A percentile compares a stretch with the other conserved stretches of the same genome.
Conservation (phyloP, 306 rosid species). For the Mimosa pudica region DNA sequence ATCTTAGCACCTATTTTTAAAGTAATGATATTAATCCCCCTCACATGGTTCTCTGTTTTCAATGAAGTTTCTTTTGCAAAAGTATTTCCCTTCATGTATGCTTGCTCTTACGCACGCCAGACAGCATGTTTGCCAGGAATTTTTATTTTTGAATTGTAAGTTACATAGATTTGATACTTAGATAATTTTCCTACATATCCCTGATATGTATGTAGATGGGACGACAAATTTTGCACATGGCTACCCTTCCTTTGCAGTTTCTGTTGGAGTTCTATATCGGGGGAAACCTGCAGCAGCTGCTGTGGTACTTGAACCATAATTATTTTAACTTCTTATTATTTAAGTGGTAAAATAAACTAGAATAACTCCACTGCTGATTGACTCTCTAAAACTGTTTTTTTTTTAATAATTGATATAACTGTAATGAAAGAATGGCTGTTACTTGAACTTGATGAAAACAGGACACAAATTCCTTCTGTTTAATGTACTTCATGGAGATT, state of each 20-base stretch:
- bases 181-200: slow-evolving; percentile 36
- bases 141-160: slow-evolving; percentile 7
- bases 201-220: slow-evolving; percentile 63
- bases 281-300: slow-evolving; percentile 96
- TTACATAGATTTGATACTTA: slow-evolving; percentile 14
- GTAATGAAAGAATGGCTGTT: not conserved
- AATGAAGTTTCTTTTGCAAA: not conserved
- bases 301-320: slow-evolving; percentile 57
- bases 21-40: slow-evolving; percentile 8
- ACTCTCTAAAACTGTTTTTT: not conserved
- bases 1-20: not conserved
- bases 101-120: not conserved
- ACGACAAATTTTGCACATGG: slow-evolving; percentile 96
- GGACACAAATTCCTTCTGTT: not conserved
- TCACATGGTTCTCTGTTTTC: not conserved
- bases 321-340: not conserved
- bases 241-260: slow-evolving; percentile 93
- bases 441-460: not conserved
- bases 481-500: not conserved
- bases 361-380: slow-evolving; percentile 2
- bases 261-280: slow-evolving; percentile 83
- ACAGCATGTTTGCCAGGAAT: slow-evolving; percentile 7
- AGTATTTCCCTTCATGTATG: not conserved
- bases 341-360: not conserved
- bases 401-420: not conserved